Evolutionary conservation across 2,329 filamentous ascomycete species (phyloP), one percentile per base, ranked within the genome.

Genomic region (Mollisiaceae sp.): DNA sequence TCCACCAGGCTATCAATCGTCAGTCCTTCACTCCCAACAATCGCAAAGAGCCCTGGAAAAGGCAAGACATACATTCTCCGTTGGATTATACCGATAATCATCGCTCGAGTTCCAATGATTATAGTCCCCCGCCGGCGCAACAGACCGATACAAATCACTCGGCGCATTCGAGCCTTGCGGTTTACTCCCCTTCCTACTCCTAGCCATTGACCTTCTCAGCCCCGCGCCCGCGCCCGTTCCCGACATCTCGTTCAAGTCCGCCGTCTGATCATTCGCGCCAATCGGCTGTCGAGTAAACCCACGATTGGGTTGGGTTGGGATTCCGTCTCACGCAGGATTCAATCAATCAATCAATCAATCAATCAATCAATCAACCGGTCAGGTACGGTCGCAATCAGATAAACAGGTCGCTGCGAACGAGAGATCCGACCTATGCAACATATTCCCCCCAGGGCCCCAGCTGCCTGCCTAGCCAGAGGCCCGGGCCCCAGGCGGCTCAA

Each of bases 51-150:
- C n/a, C n/a, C n/a, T n/a, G 20, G 45, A 24, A n/a, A 24, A 11
- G 27, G 32, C 18, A 54, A 9, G 18, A 54, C 50, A 32, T 24
- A 27, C 50, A 32, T 27, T 35, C 14, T 54, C 50, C 22, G 22
- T 54, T 15, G 50, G 50, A 18, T 22, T 50, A 27, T 50, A 54
- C 24, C 50, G 11, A 54, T 54, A 54, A 54, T 54, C 50, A 54
- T 54, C 50, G 12, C 24, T 54, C 27, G 50, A 54, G 32, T 54
- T 35, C 50, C 50, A 54, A 24, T 4, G n/a, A 22, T 50, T 50
- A 22, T 50, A 50, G n/a, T 50, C n/a, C n/a, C 45, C 45, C 45
- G 20, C n/a, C 45, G 45, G n/a, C 45, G 45, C 45, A 50, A n/a
- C n/a, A n/a, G 45, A n/a, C 22, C 45, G 45, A 24, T 50, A 50